These are phyloP conservation scores for Trichophyton verrucosum DNA, from an alignment of 2,329 filamentous ascomycete species.

Conservation along the genomic window DNA sequence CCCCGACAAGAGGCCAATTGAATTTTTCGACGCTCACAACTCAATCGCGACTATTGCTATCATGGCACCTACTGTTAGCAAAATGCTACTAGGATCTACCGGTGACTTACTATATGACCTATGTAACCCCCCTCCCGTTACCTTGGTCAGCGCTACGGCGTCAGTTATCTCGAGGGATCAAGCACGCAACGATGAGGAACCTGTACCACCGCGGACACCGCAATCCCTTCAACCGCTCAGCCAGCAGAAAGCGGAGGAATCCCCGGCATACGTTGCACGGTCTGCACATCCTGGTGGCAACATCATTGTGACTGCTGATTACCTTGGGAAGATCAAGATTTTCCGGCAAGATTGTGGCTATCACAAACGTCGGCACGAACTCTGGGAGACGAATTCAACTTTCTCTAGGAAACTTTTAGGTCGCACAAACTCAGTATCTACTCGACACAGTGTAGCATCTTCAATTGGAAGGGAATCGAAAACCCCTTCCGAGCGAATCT, in stretches of 20 bases:
- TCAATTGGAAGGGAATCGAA: slow-evolving; percentile 34
- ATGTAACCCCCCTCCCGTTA: slow-evolving; percentile 88
- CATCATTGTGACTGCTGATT: slow-evolving; percentile 85
- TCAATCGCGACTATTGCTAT: slow-evolving; percentile 81
- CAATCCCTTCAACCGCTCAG: slow-evolving; percentile 22
- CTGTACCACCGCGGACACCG: neutral
- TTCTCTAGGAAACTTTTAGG: slow-evolving; percentile 56
- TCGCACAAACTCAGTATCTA: slow-evolving; percentile 46
- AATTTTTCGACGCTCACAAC: slow-evolving; percentile 82
- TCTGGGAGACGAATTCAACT: slow-evolving; percentile 64
- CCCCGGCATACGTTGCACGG: slow-evolving; percentile 64
- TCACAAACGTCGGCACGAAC: slow-evolving; percentile 60
- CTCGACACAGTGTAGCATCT: slow-evolving; percentile 38
- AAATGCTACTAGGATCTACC: slow-evolving; percentile 64
- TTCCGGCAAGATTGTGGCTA: slow-evolving; percentile 91
- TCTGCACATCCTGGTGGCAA: slow-evolving; percentile 68
- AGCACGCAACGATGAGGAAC: slow-evolving; percentile 23
- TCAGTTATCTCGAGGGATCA: slow-evolving; percentile 41
- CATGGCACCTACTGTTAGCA: slow-evolving; percentile 67
- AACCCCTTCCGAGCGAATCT: slow-evolving; percentile 60
- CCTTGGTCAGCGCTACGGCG: slow-evolving; percentile 62
- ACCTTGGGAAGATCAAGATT: slow-evolving; percentile 78
- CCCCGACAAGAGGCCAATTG: slow-evolving; percentile 68
- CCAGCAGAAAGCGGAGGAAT: slow-evolving; percentile 47
- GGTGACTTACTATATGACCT: slow-evolving; percentile 92